Evolutionary conservation across 2,329 filamentous ascomycete species (phyloP).

Genomic region (Monosporascus sp.): DNA sequence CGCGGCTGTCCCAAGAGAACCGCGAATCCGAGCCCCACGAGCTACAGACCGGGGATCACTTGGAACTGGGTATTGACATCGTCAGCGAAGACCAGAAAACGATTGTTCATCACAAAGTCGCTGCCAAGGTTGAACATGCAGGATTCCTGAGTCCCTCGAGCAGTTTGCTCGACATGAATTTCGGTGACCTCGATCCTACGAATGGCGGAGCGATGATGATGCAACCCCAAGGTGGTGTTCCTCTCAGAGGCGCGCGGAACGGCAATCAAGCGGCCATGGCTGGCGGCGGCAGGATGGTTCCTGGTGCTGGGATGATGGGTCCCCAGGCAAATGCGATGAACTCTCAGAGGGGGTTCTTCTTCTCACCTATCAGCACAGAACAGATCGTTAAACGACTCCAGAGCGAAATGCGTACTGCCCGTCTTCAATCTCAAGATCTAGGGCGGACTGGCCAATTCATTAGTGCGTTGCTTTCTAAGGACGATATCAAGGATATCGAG

Average conservation of each 20-base stretch:
- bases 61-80: conserved; percentile 96
- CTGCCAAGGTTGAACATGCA: conserved; percentile 92
- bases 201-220: conserved; percentile 71
- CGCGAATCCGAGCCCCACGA: conserved; percentile 95
- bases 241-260: conserved; percentile 60
- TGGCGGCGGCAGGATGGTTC: conserved; percentile 57
- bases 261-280: conserved; percentile 61
- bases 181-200: conserved; percentile 83
- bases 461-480: conserved; percentile 67
- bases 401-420: conserved; percentile 86
- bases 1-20: conserved; percentile 86
- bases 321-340: conserved; percentile 53
- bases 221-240: conserved; percentile 60
- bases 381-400: conserved; percentile 86
- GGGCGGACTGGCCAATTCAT: conserved; percentile 78
- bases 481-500: conserved; percentile 56
- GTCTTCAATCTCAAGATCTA: conserved; percentile 81
- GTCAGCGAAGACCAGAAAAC: conserved; percentile 98
- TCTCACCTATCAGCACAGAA: conserved; percentile 86
- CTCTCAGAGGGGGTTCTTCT: conserved; percentile 78
- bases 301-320: conserved; percentile 43
- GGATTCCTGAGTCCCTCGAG: conserved; percentile 71
- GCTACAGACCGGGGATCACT: conserved; percentile 80
- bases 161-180: conserved; percentile 82
- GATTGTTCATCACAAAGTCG: conserved; percentile 96